phyloP scores from a whole-genome alignment of 2,329 filamentous ascomycete genomes.

The Stagonosporopsis tanaceti region DNA sequence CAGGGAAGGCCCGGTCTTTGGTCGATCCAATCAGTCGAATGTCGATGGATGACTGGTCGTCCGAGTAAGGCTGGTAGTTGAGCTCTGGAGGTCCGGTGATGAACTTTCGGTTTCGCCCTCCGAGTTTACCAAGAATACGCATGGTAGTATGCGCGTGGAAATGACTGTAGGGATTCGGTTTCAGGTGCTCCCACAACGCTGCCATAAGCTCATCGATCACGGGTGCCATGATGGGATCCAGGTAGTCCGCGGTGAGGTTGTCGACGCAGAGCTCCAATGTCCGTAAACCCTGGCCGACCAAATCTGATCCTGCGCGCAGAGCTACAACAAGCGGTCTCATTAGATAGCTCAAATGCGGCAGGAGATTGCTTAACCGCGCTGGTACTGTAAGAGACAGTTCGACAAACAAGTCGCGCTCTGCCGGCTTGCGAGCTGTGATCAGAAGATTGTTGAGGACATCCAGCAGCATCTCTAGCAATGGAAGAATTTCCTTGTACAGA shows the following conservation, averaged over 20 bases:
- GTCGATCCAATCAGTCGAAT: constrained; percentile 88
- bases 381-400: constrained; percentile 96
- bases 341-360: constrained; percentile 93
- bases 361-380: constrained; percentile 88
- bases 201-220: constrained; percentile 99
- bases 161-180: constrained; percentile 92
- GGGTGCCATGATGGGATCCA: constrained; percentile 98
- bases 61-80: constrained; percentile 82
- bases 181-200: constrained; percentile 92
- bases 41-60: constrained; percentile 88
- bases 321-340: constrained; percentile 99
- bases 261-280: constrained; percentile 97
- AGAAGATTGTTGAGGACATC: constrained; percentile 97
- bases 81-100: constrained; percentile 89
- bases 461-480: constrained; percentile 93
- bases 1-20: constrained; percentile 85
- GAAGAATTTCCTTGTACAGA: constrained; percentile 96
- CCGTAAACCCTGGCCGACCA: constrained; percentile 91
- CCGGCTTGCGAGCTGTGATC: constrained; percentile 85
- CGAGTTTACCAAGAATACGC: constrained; percentile 94
- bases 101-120: constrained; percentile 93
- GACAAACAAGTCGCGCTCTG: constrained; percentile 94
- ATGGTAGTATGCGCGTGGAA: constrained; percentile 98
- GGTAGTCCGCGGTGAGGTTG: constrained; percentile 95
- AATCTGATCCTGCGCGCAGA: constrained; percentile 85